A percentile compares a stretch with the other conserved stretches of the same genome.
Evolutionary conservation across 768 basidiomycete species (phyloP).

Genomic region (Naganishia vaughanmartiniae): DNA sequence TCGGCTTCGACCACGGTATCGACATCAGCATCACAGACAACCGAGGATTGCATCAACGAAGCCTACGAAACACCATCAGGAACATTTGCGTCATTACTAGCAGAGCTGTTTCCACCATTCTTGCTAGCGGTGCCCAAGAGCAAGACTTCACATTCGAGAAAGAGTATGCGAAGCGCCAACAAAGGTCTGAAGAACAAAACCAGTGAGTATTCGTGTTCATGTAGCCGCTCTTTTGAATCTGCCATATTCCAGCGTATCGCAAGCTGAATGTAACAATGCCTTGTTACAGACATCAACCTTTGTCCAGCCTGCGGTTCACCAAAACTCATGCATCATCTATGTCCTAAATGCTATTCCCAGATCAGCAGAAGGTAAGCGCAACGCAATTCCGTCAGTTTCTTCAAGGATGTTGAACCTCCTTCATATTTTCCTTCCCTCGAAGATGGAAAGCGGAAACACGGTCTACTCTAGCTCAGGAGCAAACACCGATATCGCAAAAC

Average conservation of each 20-base stretch:
- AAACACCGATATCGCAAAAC: constrained; percentile 2
- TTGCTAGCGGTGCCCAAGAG: constrained; percentile 91
- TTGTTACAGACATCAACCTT: constrained; percentile 70
- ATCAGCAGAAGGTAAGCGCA: constrained; percentile 61
- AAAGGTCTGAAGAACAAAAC: constrained; percentile 93
- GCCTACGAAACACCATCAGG: constrained; percentile 22
- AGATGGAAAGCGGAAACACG: constrained; percentile 21
- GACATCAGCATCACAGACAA: constrained; percentile 38
- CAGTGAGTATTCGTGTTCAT: constrained; percentile 58
- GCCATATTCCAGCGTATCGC: neutral
- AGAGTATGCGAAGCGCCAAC: constrained; percentile 90
- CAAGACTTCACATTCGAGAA: constrained; percentile 86
- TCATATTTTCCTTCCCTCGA: neutral
- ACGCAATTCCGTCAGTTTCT: too few species aligned
- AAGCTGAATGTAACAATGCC: constrained; percentile 26
- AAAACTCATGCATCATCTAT: constrained; percentile 85
- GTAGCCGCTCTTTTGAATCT: neutral
- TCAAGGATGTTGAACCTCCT: too few species aligned
- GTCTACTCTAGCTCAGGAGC: neutral
- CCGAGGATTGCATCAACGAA: constrained; percentile 34
- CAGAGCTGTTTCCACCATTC: constrained; percentile 80
- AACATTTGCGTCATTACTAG: constrained; percentile 56
- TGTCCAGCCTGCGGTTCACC: constrained; percentile 86
- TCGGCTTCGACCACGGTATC: constrained; percentile 18
- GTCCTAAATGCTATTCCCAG: constrained; percentile 72